Evolutionary conservation across 768 basidiomycete genomes (phyloP).

Genomic region (Tylopilus subfusipes): DNA sequence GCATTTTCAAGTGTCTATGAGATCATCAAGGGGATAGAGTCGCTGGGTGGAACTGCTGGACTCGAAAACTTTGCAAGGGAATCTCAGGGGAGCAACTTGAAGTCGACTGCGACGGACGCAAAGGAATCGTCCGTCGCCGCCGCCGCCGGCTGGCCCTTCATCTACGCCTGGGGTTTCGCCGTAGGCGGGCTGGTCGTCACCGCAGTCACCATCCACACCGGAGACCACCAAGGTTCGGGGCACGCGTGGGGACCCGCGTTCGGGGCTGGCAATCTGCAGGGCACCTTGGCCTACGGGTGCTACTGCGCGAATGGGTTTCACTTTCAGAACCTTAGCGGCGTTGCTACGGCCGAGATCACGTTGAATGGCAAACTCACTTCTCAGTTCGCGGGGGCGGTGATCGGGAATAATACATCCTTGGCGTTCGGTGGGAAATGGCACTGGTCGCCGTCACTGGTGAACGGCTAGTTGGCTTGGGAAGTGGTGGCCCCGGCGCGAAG

Average conservation of each 20-base stretch:
- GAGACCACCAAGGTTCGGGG: not conserved
- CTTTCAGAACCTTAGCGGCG: not conserved
- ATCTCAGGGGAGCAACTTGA: too few relatives aligned
- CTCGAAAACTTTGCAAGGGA: not conserved
- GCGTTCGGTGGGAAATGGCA: too few relatives aligned
- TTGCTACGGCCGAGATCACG: not conserved
- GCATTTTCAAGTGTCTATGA: not conserved
- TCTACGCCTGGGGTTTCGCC: not conserved
- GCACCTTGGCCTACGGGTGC: not conserved
- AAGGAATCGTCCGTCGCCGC: too few relatives aligned
- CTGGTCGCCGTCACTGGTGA: too few relatives aligned
- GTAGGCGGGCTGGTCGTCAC: not conserved
- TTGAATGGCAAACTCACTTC: not conserved
- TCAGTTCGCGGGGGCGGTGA: not conserved
- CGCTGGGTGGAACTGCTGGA: conserved; percentile 1
- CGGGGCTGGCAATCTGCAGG: not conserved
- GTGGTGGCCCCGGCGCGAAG: too few relatives aligned
- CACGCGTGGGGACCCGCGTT: conserved; percentile 1
- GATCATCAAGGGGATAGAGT: conserved; percentile 1
- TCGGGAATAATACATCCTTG: too few relatives aligned
- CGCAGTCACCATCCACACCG: not conserved
- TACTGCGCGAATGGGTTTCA: not conserved
- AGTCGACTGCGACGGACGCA: too few relatives aligned
- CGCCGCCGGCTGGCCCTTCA: not conserved
- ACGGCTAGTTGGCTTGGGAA: too few relatives aligned